Conservation (phyloP, 148 eudicot genomes). For the Spergularia bocconei region DNA sequence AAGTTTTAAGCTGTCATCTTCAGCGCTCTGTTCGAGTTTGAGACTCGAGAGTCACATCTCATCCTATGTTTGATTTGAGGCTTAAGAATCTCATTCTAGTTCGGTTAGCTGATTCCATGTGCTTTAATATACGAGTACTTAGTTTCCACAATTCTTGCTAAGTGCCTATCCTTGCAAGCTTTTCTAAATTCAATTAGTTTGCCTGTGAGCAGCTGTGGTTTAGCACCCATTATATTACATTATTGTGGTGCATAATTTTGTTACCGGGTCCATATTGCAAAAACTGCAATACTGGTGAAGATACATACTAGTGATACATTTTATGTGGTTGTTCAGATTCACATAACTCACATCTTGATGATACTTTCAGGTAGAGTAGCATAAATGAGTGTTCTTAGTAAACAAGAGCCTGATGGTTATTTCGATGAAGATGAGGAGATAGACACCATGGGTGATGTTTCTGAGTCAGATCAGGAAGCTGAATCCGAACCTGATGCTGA, state of each 20-base stretch:
- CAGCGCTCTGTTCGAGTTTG: neutral
- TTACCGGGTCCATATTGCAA: too few relatives aligned
- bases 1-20: neutral
- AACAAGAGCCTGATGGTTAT: slow-evolving; percentile 12
- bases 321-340: neutral
- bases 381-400: slow-evolving; percentile 26
- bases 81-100: too few relatives aligned
- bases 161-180: too few relatives aligned
- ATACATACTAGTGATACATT: neutral
- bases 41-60: neutral
- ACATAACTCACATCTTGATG: neutral
- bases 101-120: too few relatives aligned
- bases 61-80: neutral
- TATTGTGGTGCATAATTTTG: too few relatives aligned
- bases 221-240: too few relatives aligned
- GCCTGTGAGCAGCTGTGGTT: too few relatives aligned
- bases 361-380: slow-evolving; percentile 5
- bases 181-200: too few relatives aligned
- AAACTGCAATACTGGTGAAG: too few relatives aligned
- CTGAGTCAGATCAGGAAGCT: slow-evolving; percentile 46
- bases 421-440: slow-evolving; percentile 25
- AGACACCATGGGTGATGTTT: slow-evolving; percentile 34
- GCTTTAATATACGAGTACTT: too few relatives aligned
- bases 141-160: too few relatives aligned
- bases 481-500: slow-evolving; percentile 24